Conservation (phyloP, 2,329 filamentous ascomycete genomes). For the Cladobotryum protrusum region DNA sequence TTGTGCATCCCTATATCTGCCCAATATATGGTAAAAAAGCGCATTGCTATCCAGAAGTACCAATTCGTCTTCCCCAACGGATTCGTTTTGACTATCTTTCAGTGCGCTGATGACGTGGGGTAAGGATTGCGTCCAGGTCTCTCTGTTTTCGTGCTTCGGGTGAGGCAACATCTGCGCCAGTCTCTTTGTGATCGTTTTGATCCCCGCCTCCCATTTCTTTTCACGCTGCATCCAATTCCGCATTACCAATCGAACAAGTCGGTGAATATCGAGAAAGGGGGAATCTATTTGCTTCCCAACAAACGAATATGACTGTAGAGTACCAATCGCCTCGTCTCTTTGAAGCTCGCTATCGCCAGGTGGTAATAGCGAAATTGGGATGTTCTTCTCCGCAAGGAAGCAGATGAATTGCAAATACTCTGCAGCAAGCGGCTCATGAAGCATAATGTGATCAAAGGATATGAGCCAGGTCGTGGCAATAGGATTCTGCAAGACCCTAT, state of each 20-base stretch:
- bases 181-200: too few species aligned
- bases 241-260: background rate
- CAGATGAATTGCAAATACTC: constrained; percentile 25
- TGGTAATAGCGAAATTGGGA: constrained; percentile 22
- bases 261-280: background rate
- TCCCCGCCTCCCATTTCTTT: too few species aligned
- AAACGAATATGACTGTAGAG: constrained; percentile 1
- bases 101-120: too few species aligned
- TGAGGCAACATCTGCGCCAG: too few species aligned
- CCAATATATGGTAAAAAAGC: too few species aligned
- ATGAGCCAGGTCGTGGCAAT: constrained; percentile 29
- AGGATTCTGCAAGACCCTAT: constrained; percentile 20
- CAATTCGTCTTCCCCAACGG: too few species aligned
- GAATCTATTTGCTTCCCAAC: background rate
- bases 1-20: too few species aligned
- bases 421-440: constrained; percentile 19
- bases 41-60: too few species aligned
- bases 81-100: too few species aligned
- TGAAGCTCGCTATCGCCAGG: constrained; percentile 3
- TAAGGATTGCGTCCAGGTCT: too few species aligned
- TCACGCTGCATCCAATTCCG: too few species aligned
- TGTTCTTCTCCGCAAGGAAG: constrained; percentile 23
- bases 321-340: constrained; percentile 12
- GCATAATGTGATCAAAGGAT: constrained; percentile 26
- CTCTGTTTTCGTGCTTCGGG: too few species aligned